Conservation (phyloP, 352 stramenopile species). For the Phytopythium vexans region DNA sequence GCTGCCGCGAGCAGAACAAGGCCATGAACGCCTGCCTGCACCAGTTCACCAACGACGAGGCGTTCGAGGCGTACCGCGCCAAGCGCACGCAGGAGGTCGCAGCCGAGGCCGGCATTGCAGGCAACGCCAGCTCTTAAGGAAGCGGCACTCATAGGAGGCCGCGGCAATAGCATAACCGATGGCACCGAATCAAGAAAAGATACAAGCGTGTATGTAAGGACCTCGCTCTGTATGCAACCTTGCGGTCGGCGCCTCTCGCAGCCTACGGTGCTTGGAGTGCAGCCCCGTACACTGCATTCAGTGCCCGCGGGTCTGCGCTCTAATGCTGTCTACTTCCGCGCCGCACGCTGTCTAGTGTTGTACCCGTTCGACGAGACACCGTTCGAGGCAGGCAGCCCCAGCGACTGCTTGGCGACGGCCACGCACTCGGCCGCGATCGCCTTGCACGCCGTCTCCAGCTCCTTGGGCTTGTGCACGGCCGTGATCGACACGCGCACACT, state of each 20-base stretch:
- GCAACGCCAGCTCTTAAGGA: too few relatives aligned
- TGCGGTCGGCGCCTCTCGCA: too few relatives aligned
- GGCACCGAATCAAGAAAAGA: background rate
- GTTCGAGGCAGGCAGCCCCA: constrained; percentile 14
- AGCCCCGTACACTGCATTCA: too few relatives aligned
- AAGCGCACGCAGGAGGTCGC: constrained; percentile 57
- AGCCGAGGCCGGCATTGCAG: constrained; percentile 8
- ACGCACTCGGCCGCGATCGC: constrained; percentile 55
- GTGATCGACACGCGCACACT: constrained; percentile 78
- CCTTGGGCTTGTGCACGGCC: constrained; percentile 56
- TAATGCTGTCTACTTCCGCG: background rate
- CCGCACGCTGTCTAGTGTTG: constrained; percentile 15
- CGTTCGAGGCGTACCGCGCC: constrained; percentile 67
- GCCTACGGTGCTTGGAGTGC: too few relatives aligned
- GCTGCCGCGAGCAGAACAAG: constrained; percentile 68
- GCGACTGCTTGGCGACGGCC: constrained; percentile 39
- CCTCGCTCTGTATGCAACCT: too few relatives aligned
- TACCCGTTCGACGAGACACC: constrained; percentile 34
- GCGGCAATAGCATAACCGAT: too few relatives aligned
- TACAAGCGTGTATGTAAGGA: background rate
- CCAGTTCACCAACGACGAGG: constrained; percentile 73
- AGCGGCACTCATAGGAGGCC: too few relatives aligned
- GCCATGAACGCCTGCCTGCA: constrained; percentile 80
- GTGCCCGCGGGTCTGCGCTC: background rate
- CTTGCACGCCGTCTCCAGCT: constrained; percentile 55